Percentiles rank a stretch among this genome's conserved stretches.
Conservation (phyloP, 768 basidiomycete genomes). For the Lactifluus pinguis region DNA sequence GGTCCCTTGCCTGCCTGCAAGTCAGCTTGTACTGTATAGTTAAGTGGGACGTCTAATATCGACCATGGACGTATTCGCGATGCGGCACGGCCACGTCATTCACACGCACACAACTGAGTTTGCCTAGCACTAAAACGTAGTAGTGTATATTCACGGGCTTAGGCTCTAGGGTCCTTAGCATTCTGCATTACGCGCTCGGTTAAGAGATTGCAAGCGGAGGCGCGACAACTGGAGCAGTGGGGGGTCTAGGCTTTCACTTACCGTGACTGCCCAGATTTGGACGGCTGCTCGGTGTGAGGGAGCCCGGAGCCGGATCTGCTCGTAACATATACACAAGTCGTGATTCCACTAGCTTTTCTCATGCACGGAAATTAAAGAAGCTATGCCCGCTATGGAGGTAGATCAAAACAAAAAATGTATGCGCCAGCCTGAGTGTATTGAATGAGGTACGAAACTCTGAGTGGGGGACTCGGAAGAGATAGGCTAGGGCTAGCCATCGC, state of each 20-base stretch:
- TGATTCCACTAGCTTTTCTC: slow-evolving; percentile 50
- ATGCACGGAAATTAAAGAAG: slow-evolving; percentile 71
- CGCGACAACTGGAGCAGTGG: slow-evolving; percentile 24
- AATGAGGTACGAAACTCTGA: slow-evolving; percentile 1
- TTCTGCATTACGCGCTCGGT: slow-evolving; percentile 73
- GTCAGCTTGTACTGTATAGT: slow-evolving; percentile 75
- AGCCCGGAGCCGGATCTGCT: slow-evolving; percentile 45
- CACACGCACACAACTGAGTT: slow-evolving; percentile 23
- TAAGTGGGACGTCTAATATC: slow-evolving; percentile 65
- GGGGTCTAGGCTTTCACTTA: slow-evolving; percentile 1
- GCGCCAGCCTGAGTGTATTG: slow-evolving; percentile 16
- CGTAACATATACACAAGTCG: slow-evolving; percentile 48
- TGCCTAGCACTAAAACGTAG: too few species aligned
- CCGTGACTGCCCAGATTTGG: slow-evolving; percentile 37
- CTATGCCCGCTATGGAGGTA: slow-evolving; percentile 77
- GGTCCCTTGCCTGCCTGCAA: too few species aligned
- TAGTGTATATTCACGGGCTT: slow-evolving; percentile 18
- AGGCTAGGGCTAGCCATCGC: slow-evolving; percentile 15
- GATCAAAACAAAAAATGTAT: slow-evolving; percentile 42
- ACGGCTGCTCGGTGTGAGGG: slow-evolving; percentile 43
- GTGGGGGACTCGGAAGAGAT: slow-evolving; percentile 20
- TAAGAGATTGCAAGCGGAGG: slow-evolving; percentile 60
- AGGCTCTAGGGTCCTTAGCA: slow-evolving; percentile 60
- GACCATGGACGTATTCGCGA: slow-evolving; percentile 60
- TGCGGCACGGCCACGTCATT: slow-evolving; percentile 63